Conservation (phyloP, 805 yeast species). For the Cyberlindnera japonica region DNA sequence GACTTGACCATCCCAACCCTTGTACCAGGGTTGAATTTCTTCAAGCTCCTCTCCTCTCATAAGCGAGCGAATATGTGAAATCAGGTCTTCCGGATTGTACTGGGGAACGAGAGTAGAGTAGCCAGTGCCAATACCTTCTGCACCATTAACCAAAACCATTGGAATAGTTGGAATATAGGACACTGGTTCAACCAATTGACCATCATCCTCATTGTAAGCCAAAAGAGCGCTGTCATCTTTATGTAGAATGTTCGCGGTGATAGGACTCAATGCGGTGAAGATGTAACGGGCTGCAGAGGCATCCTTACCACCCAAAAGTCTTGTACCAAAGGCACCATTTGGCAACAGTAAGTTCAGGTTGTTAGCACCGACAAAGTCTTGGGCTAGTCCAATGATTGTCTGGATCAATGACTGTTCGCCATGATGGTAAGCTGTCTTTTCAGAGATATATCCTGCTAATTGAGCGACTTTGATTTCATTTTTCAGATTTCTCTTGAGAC, state of each 20-base stretch:
- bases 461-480: conserved; percentile 86
- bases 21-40: conserved; percentile 88
- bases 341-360: conserved; percentile 83
- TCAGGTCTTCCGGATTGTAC: conserved; percentile 82
- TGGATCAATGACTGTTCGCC: conserved; percentile 87
- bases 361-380: conserved; percentile 90
- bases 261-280: conserved; percentile 73
- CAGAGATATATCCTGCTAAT: conserved; percentile 85
- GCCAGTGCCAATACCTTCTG: conserved; percentile 98
- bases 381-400: conserved; percentile 92
- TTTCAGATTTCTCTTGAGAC: conserved; percentile 74
- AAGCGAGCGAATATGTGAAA: conserved; percentile 64
- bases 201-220: conserved; percentile 86
- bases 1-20: conserved; percentile 89
- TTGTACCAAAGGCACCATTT: conserved; percentile 93
- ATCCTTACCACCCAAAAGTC: conserved; percentile 97
- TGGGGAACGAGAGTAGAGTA: conserved; percentile 95
- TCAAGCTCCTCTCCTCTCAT: conserved; percentile 68
- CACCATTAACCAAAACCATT: conserved; percentile 90
- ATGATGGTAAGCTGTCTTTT: conserved; percentile 90
- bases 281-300: conserved; percentile 98
- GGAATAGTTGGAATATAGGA: conserved; percentile 95
- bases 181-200: conserved; percentile 88
- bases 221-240: conserved; percentile 76
- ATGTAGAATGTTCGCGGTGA: conserved; percentile 75